phyloP scores from a whole-genome alignment of 139 green algal species.

The Ulvella scutata region DNA sequence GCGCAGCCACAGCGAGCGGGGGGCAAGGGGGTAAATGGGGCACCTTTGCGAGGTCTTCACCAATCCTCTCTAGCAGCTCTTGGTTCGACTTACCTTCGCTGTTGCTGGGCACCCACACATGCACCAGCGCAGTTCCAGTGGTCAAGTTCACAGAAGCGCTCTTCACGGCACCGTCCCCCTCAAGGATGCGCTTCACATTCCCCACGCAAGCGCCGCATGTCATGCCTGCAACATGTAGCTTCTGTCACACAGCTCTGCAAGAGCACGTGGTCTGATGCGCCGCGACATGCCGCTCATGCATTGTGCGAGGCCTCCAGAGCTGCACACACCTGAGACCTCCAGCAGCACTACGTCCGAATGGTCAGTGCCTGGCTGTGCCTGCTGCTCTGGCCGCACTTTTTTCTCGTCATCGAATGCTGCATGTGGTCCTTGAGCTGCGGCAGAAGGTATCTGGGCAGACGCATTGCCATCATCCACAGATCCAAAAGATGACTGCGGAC shows the following conservation, averaged over 20 bases:
- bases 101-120: constrained; percentile 25
- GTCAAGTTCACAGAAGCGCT: constrained; percentile 69
- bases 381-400: too few relatives aligned
- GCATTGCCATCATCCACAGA: too few relatives aligned
- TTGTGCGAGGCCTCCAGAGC: too few relatives aligned
- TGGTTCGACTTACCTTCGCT: neutral
- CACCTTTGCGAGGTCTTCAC: constrained; percentile 24
- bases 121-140: constrained; percentile 73
- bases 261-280: too few relatives aligned
- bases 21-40: neutral
- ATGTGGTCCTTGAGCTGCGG: too few relatives aligned
- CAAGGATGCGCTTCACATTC: constrained; percentile 54
- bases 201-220: constrained; percentile 73
- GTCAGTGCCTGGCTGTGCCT: neutral
- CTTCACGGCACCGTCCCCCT: constrained; percentile 22
- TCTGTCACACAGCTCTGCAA: neutral
- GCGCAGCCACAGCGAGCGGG: neutral
- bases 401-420: too few relatives aligned
- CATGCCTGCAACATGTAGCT: constrained; percentile 66
- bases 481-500: too few relatives aligned
- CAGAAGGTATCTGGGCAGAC: too few relatives aligned
- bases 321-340: neutral
- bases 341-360: neutral
- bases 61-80: constrained; percentile 2
- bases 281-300: too few relatives aligned